Base-by-base conservation (phyloP, 331 rosid species). In the Dryas integrifolia region DNA sequence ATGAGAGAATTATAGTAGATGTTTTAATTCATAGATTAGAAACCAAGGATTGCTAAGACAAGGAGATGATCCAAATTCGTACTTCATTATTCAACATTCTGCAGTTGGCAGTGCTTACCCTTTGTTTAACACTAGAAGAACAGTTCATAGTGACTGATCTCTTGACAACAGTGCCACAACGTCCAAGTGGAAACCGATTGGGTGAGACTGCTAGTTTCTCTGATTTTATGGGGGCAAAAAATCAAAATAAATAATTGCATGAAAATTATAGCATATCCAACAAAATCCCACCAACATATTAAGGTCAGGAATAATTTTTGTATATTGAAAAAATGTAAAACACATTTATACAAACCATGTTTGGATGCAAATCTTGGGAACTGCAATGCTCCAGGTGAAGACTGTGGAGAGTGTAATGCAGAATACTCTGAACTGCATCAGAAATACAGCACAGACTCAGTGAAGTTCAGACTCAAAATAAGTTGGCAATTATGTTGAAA, bases 141-240 rank as follows among this genome's bases (percentile, higher is more conserved):
- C 67, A 73, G 59, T 74, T 77, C 26, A 70, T 11, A 13, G 81
- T 73, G 49, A 21, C 52, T 59, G 82, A 79, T 67, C 75, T 79
- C 66, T 67, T 67, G 35, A 50, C 52, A 57, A 51, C 56, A 62
- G 80, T 47, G 35, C 80, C 76, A 39, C 68, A 38, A 46, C 69
- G 73, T 56, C 18, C 46, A n/a, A 68, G 9, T 15, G 73, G 76
- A 69, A 56, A 69, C 13, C 15, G 65, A 21, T 9, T 63, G 8
- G 73, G 72, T 48, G 83, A 40, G 58, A 14, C 61, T 4, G 56
- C 50, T 62, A 44, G 70, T 64, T 43, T 74, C 74, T 69, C 83
- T 75, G 70, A 60, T 49, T 46, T 41, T 14, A 16, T 10, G 39
- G 14, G 6, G 40, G 14, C 41, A 49, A 30, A 7, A 16, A 16